Conservation (phyloP, 805 yeast species). For the Cyberlindnera mississippiensis region DNA sequence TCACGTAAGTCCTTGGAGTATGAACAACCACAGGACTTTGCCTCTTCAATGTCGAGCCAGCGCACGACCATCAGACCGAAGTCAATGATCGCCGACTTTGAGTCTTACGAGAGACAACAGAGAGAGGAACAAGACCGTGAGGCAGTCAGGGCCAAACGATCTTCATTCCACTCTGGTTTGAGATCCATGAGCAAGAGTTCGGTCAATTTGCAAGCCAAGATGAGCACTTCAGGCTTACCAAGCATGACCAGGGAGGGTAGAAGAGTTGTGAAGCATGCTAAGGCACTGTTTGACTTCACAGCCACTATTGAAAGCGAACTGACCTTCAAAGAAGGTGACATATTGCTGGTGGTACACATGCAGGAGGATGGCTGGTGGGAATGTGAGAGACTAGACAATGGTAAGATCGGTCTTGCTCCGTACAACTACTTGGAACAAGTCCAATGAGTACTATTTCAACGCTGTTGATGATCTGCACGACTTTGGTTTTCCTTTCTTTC, state of each 20-base stretch:
- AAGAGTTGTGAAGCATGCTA: slow-evolving; percentile 46
- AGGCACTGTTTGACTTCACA: slow-evolving; percentile 54
- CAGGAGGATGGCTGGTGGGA: slow-evolving; percentile 80
- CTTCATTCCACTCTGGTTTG: slow-evolving; percentile 27
- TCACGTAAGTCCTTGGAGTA: slow-evolving; percentile 8
- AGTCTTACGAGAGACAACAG: slow-evolving; percentile 10
- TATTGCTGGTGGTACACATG: slow-evolving; percentile 46
- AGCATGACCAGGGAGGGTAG: slow-evolving; percentile 48
- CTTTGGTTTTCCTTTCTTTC: neutral
- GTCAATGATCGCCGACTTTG: slow-evolving; percentile 23
- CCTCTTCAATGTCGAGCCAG: slow-evolving; percentile 18
- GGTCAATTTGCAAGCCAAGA: slow-evolving; percentile 22
- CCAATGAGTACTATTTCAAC: too few species aligned
- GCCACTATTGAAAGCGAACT: slow-evolving; percentile 61
- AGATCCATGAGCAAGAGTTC: slow-evolving; percentile 26
- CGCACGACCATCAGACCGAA: slow-evolving; percentile 27
- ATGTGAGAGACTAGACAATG: slow-evolving; percentile 47
- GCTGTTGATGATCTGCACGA: too few species aligned
- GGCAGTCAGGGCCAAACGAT: slow-evolving; percentile 13
- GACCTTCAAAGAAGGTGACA: slow-evolving; percentile 54
- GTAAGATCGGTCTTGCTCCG: slow-evolving; percentile 52
- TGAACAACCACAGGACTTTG: slow-evolving; percentile 15
- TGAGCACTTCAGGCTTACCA: slow-evolving; percentile 38
- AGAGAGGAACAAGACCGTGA: slow-evolving; percentile 9
- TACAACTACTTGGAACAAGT: slow-evolving; percentile 44